Evolutionary conservation across 2,329 filamentous ascomycete genomes (phyloP), one percentile per base, ranked within the genome.

Genomic region (Colletotrichum paranaense): DNA sequence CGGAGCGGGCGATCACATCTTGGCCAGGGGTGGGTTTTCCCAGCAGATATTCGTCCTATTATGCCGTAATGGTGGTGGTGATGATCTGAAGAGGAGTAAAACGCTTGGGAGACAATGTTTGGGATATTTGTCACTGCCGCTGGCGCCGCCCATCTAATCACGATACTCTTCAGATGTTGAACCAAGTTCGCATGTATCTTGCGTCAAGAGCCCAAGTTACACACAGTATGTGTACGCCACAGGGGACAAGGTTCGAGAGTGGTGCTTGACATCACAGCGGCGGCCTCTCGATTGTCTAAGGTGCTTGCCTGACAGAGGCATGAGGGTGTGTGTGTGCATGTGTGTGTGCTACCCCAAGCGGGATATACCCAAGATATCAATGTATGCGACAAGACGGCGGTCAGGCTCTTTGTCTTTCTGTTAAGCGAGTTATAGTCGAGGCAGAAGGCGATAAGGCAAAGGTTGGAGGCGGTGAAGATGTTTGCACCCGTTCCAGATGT

Each of bases 401-500:
- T 38, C 26, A 32, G 28, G 26, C 26, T 11, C 19, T n/a, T 66
- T 66, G 24, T 58, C 5, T 16, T 22, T 26, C 14, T 8, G 12
- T 22, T 16, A 24, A 24, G 28, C 52, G 30, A 30, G 53, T 9
- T 42, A 56, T n/a, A 8, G 30, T n/a, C 24, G 14, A 52, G 42
- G 49, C 19, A 49, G 24, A 53, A 46, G 19, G 28, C 53, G 35
- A 49, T 49, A 24, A 19, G 9, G 24, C 53, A 59, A 14, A 26
- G 22, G 56, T 24, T 12, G 56, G 16, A 56, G 68, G 64, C 64
- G 63, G 63, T 68, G 56, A 68, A 49, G 46, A 38, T 46, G 28
- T 24, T 28, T 49, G 68, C 24, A 28, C 35, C 32, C 30, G 35
- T 42, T 67, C 49, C 38, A 24, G 16, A 57, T 66, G 30, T 8